Evolutionary conservation across 257 asterid genomes (phyloP), one percentile per base, ranked within the genome.

Genomic region (Solanum pennellii): DNA sequence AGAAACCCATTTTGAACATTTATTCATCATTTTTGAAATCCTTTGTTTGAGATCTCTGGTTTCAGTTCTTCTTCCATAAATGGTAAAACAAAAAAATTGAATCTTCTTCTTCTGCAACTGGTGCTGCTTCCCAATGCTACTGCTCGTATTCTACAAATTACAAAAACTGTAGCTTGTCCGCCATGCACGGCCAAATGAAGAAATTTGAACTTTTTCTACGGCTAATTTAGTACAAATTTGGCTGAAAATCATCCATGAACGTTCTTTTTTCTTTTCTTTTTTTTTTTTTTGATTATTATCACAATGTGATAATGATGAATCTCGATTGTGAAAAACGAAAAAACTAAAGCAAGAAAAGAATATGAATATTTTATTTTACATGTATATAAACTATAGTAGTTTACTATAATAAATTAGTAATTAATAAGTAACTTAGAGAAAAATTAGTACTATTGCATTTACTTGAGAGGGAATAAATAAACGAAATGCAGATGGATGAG

Each of bases 21-120:
- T 91, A 3, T 93, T 90, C 62, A 89, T 89, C 89, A 91, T 89
- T 87, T 93, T 91, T 77, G 0, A 18, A 18, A 15, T 42, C 21
- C 6, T 42, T 15, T 75, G 20, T 39, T 76, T 20, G 15, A 79
- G 41, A 79, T 45, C 65, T 79, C 47, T 16, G 10, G 25, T 44
- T 45, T 79, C 23, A 41, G 7, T 79, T 79, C 84, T 79, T 77
- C n/a, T 77, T 73, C 85, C 69, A 80, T 80, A 80, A 47, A 80
- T 44, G 13, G 82, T 37, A 37, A 37, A 37, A 37, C 39, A 69
- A 3, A 12, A 74, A n/a, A 12, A 4, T 76, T 76, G 31, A 25
- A 8, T 29, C 23, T 44, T 25, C 37, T 69, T 68, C 74, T 79
- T 79, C 65, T 44, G 6, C 60, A 41, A 76, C 56, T 72, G 5